These are phyloP conservation scores for Globisporangium megalacanthum DNA, from an alignment of 352 stramenopile genomes.

Conservation along the genomic window DNA sequence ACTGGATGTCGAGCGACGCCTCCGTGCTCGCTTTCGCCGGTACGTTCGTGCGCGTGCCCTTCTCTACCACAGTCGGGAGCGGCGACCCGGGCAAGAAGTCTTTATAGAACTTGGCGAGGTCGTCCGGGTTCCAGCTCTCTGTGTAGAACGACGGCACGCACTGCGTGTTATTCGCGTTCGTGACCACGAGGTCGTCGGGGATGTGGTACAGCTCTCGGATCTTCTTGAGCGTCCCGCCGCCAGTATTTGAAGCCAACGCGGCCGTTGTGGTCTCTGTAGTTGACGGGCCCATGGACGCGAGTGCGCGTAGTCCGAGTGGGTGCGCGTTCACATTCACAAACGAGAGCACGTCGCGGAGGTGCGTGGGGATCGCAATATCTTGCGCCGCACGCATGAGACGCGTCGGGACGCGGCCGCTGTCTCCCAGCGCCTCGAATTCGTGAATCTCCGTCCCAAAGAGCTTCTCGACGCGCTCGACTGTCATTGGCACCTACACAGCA, in stretches of 20 bases:
- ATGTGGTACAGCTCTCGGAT: slow-evolving; percentile 67
- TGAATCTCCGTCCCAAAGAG: slow-evolving; percentile 52
- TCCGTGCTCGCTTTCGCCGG: slow-evolving; percentile 45
- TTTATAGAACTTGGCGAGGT: slow-evolving; percentile 56
- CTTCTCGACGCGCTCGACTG: slow-evolving; percentile 38
- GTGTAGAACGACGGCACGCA: slow-evolving; percentile 74
- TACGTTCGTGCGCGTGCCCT: slow-evolving; percentile 44
- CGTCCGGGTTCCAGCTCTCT: slow-evolving; percentile 49
- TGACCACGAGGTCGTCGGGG: slow-evolving; percentile 55
- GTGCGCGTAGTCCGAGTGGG: slow-evolving; percentile 44
- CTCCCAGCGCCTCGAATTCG: slow-evolving; percentile 21
- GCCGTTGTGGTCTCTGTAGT: background rate
- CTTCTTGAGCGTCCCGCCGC: slow-evolving; percentile 26
- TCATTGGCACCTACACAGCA: slow-evolving; percentile 24
- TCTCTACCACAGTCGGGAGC: slow-evolving; percentile 46
- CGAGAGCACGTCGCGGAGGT: slow-evolving; percentile 38
- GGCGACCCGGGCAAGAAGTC: slow-evolving; percentile 40
- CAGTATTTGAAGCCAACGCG: background rate
- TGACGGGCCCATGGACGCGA: slow-evolving; percentile 21
- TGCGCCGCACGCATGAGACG: slow-evolving; percentile 37
- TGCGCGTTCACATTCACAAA: slow-evolving; percentile 73
- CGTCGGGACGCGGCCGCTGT: background rate
- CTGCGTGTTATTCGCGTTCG: slow-evolving; percentile 58
- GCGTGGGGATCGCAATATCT: slow-evolving; percentile 26
- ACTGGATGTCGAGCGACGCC: slow-evolving; percentile 88